phyloP scores from a whole-genome alignment of 2,329 filamentous ascomycete genomes.

The Penicillium occitanis region DNA sequence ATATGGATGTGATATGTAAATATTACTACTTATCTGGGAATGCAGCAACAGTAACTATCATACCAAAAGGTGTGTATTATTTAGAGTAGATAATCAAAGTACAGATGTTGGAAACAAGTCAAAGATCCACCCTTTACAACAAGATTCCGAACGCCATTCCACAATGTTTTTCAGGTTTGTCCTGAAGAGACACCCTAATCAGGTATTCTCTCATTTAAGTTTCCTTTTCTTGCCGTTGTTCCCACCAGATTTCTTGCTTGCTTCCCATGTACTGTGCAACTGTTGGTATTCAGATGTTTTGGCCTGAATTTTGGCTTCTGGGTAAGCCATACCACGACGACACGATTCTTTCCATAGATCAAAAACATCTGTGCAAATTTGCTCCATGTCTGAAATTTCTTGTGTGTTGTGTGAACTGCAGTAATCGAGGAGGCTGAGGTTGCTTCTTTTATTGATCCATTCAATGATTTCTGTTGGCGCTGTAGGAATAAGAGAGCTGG shows the following conservation, averaged over 20 bases:
- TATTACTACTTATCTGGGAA: too few species aligned
- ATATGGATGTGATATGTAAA: too few species aligned
- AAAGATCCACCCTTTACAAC: too few species aligned
- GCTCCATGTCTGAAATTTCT: slow-evolving; percentile 3
- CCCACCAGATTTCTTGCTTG: not conserved
- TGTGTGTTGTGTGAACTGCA: not conserved
- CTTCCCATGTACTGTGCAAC: not conserved
- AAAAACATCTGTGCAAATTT: not conserved
- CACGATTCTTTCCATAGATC: not conserved
- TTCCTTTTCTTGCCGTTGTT: too few species aligned
- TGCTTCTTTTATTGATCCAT: not conserved
- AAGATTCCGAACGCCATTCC: too few species aligned
- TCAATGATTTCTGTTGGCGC: not conserved
- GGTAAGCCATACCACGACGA: not conserved
- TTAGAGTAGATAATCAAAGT: too few species aligned
- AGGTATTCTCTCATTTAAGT: too few species aligned
- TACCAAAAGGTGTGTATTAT: too few species aligned
- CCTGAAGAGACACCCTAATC: too few species aligned
- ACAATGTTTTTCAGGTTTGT: too few species aligned
- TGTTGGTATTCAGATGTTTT: not conserved
- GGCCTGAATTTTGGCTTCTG: not conserved
- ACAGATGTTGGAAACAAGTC: too few species aligned
- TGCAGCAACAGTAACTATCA: too few species aligned
- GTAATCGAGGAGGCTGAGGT: not conserved
- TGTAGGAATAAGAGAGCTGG: not conserved